These are phyloP conservation scores for Selaginella tamariscina DNA, from an alignment of 75 land plant genomes.

Conservation along the genomic window DNA sequence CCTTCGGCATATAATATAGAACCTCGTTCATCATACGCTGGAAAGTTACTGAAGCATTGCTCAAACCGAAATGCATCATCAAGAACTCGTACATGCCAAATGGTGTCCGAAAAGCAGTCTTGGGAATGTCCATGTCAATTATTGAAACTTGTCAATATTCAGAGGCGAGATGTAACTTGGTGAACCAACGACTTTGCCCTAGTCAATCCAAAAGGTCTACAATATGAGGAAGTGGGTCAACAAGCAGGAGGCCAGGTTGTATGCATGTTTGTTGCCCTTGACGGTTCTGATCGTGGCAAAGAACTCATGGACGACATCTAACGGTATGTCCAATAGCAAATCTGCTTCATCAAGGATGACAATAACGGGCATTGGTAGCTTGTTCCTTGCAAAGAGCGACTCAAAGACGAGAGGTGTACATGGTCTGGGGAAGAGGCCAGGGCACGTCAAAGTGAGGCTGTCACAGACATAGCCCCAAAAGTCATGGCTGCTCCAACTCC, in stretches of 20 bases:
- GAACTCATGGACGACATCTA: background rate
- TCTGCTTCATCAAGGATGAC: background rate
- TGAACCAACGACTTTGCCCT: too few species aligned
- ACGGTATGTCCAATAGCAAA: background rate
- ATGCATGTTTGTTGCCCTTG: background rate
- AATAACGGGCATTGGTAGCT: background rate
- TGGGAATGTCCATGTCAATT: too few species aligned
- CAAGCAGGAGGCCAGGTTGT: background rate
- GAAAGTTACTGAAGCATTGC: too few species aligned
- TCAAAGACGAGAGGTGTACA: background rate
- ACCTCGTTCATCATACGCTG: too few species aligned
- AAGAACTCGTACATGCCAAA: too few species aligned
- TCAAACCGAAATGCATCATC: too few species aligned
- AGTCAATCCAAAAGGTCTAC: too few species aligned
- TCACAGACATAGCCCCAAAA: background rate
- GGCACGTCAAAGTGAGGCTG: background rate
- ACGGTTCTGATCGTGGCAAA: background rate
- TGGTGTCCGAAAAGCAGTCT: too few species aligned
- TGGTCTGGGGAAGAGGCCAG: background rate
- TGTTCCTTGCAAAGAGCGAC: background rate
- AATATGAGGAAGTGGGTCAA: too few species aligned
- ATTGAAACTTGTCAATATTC: too few species aligned
- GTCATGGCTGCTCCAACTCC: slow-evolving; percentile 4
- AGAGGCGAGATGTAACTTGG: too few species aligned
- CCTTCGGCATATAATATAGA: too few species aligned